Conservation (phyloP, 768 basidiomycete genomes). For the Lactarius quietus region DNA sequence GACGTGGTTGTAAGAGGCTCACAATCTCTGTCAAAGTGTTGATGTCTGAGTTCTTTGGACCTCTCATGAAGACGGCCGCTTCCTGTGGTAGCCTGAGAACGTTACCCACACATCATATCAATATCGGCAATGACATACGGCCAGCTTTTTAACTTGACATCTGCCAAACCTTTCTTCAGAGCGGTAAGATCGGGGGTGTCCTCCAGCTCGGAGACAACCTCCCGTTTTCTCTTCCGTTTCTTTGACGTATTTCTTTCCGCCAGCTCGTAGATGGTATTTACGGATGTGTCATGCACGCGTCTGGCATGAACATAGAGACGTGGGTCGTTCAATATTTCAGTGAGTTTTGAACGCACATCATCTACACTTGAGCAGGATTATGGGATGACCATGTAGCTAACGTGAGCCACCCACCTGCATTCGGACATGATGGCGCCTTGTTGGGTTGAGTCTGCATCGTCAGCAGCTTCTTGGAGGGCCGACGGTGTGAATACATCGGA, state of each 20-base stretch:
- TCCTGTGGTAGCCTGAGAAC: slow-evolving; percentile 45
- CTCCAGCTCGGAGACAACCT: slow-evolving; percentile 35
- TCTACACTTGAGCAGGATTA: slow-evolving; percentile 41
- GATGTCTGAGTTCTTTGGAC: slow-evolving; percentile 61
- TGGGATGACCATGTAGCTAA: slow-evolving; percentile 3
- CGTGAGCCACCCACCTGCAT: slow-evolving; percentile 34
- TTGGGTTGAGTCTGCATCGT: not conserved
- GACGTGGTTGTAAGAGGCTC: slow-evolving; percentile 17
- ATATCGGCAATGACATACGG: slow-evolving; percentile 41
- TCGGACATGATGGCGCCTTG: slow-evolving; percentile 31
- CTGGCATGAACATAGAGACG: slow-evolving; percentile 53
- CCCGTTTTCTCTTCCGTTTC: slow-evolving; percentile 39
- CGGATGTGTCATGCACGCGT: slow-evolving; percentile 48
- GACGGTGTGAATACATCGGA: not conserved
- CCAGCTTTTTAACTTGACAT: slow-evolving; percentile 54
- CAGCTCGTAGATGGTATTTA: slow-evolving; percentile 38
- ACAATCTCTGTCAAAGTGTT: slow-evolving; percentile 52
- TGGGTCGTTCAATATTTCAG: slow-evolving; percentile 52
- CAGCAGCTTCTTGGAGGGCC: slow-evolving; percentile 4
- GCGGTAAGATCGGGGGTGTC: slow-evolving; percentile 44
- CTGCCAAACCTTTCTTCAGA: slow-evolving; percentile 51
- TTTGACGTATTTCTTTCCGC: slow-evolving; percentile 32
- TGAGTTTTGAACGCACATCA: slow-evolving; percentile 45
- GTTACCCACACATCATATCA: slow-evolving; percentile 15
- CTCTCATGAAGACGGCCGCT: slow-evolving; percentile 58